Evolutionary conservation across 176 grass and related monocot genomes (phyloP).

Genomic region (Aegilops longissima): DNA sequence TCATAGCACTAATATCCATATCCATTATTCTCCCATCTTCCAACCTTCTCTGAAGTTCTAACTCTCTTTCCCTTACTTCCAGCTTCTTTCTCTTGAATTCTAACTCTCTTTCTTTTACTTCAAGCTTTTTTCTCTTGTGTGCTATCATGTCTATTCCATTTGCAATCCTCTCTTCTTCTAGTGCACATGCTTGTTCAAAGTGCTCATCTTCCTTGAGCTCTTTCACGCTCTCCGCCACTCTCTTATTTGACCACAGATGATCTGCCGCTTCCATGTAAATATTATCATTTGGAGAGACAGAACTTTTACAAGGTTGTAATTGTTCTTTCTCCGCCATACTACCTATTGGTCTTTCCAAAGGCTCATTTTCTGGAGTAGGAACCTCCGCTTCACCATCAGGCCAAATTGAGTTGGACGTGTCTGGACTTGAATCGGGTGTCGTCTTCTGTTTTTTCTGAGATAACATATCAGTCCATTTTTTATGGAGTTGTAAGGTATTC

Average conservation of each 20-base stretch:
- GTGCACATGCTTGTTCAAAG: conserved; percentile 13
- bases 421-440: neutral
- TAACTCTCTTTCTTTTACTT: neutral
- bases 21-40: conserved; percentile 16
- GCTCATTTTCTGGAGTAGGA: conserved; percentile 2
- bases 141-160: conserved; percentile 2
- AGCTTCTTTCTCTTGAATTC: conserved; percentile 20
- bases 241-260: neutral
- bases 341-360: neutral
- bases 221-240: neutral
- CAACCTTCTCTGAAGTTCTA: conserved; percentile 11
- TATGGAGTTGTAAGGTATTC: conserved; percentile 11
- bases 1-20: neutral
- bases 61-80: conserved; percentile 16
- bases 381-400: neutral
- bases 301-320: neutral
- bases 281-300: neutral
- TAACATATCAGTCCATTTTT: neutral
- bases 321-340: neutral
- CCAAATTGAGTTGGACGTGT: neutral
- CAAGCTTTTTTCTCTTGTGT: conserved; percentile 20
- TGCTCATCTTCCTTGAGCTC: neutral
- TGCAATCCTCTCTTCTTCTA: conserved; percentile 9
- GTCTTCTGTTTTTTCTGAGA: conserved; percentile 8
- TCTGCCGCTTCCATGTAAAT: neutral